Evolutionary conservation across 805 yeast species (phyloP).

Genomic region (Wickerhamomyces silvicola): DNA sequence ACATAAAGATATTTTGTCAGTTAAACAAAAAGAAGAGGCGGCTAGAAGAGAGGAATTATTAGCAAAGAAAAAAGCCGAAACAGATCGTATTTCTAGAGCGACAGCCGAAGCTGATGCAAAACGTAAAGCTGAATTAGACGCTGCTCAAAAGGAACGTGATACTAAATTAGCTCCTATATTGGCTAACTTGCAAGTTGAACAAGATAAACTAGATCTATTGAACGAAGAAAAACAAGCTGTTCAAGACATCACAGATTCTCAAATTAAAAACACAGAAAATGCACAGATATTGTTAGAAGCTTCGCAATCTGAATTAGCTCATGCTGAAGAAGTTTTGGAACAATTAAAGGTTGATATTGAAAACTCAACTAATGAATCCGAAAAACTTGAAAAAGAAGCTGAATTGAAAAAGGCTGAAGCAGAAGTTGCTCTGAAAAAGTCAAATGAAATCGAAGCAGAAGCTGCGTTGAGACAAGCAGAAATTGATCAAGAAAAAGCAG

Average conservation of each 20-base stretch:
- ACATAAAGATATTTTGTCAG: slow-evolving; percentile 26
- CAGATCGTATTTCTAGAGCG: slow-evolving; percentile 17
- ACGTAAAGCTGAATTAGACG: slow-evolving; percentile 35
- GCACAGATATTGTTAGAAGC: slow-evolving; percentile 36
- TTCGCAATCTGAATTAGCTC: slow-evolving; percentile 34
- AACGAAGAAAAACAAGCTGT: slow-evolving; percentile 42
- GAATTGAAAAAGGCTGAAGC: slow-evolving; percentile 27
- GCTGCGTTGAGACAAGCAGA: slow-evolving; percentile 31
- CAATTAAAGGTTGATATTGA: slow-evolving; percentile 27
- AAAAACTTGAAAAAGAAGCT: slow-evolving; percentile 26
- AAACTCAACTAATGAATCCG: slow-evolving; percentile 23
- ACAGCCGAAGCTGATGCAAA: slow-evolving; percentile 37
- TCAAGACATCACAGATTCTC: slow-evolving; percentile 38
- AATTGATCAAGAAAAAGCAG: slow-evolving; percentile 30
- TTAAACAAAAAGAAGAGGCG: slow-evolving; percentile 27
- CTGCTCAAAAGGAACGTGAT: slow-evolving; percentile 45
- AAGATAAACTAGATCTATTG: slow-evolving; percentile 41
- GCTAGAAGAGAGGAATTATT: slow-evolving; percentile 25
- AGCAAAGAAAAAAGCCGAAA: slow-evolving; percentile 24
- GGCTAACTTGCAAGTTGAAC: slow-evolving; percentile 45
- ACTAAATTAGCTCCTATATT: slow-evolving; percentile 48
- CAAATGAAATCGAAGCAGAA: slow-evolving; percentile 31
- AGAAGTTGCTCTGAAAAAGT: slow-evolving; percentile 25
- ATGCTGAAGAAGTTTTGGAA: slow-evolving; percentile 29
- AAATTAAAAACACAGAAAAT: slow-evolving; percentile 37